phyloP scores from a whole-genome alignment of 306 rosid species.

The Sicyos baderoa region DNA sequence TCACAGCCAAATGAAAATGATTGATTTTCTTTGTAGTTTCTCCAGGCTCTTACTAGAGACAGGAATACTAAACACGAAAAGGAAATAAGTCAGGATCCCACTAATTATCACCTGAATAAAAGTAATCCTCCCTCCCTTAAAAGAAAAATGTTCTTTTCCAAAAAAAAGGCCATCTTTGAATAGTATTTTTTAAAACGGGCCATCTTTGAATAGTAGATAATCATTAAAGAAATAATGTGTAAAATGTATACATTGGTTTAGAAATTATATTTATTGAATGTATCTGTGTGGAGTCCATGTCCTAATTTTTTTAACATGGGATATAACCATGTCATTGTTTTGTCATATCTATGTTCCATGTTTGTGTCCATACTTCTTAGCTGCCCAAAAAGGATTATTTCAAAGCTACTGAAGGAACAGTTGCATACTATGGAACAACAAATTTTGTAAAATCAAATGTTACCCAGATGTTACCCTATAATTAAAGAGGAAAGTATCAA shows the following conservation, averaged over 20 bases:
- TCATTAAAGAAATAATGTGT: not conserved
- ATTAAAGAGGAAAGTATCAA: not conserved
- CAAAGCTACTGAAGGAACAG: not conserved
- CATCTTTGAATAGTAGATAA: not conserved
- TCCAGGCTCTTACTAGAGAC: not conserved
- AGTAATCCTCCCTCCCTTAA: not conserved
- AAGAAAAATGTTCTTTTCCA: not conserved
- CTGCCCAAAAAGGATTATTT: slow-evolving; percentile 3
- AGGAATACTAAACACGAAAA: not conserved
- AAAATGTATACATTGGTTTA: not conserved
- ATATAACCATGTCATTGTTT: not conserved
- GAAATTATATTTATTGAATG: not conserved
- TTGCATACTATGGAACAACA: not conserved
- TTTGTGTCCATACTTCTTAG: not conserved
- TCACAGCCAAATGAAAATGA: too few relatives aligned
- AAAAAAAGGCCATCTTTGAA: not conserved
- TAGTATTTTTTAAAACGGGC: not conserved
- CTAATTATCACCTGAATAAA: not conserved
- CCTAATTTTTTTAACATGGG: not conserved
- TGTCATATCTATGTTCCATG: not conserved
- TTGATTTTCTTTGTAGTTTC: slow-evolving; percentile 9
- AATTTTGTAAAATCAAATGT: not conserved
- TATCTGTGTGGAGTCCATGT: not conserved
- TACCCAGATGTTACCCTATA: not conserved
- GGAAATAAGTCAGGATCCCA: too few relatives aligned